Base-by-base conservation (phyloP, 352 stramenopile species). In the Pythium folliculosum region DNA sequence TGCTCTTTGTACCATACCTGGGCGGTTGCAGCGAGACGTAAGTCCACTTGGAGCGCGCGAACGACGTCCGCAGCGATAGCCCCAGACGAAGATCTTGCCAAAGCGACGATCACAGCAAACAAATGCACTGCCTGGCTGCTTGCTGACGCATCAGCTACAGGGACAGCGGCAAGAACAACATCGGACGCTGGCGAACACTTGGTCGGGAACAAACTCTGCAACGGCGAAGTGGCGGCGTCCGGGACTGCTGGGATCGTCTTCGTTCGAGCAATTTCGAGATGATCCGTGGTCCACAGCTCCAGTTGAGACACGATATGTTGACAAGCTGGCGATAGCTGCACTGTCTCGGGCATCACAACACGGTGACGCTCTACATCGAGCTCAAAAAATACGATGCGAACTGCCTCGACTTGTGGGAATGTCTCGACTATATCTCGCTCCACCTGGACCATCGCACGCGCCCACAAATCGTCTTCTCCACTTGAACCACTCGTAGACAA, bases 31-130 rank as follows among this genome's bases (percentile, higher is more conserved):
- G 65, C 21, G 1, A 65, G 37, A 4, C 21, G 21, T 8, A 54
- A 3, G 17, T 70, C 56, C 35, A 64, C 40, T 23, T 65, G 48
- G 9, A 70, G 14, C 16, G 49, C 49, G 13, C 27, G 53, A 19
- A 37, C 1, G 6, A 22, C 7, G 12, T 60, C 53, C 40, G 17
- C 40, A 47, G 17, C 2, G 40, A 21, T n/a, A 8, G 40, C 8
- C 1, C 10, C 35, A 5, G 40, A 19, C 40, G 40, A n/a, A 5
- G 17, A 47, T 21, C 5, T 23, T 8, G 21, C 5, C 1, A 50
- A 22, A 17, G 43, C 27, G 22, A 49, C 50, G n/a, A 67, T 14
- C 9, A 38, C 12, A 5, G 19, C 22, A 49, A 60, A 67, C 17
- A 19, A 45, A 13, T 40, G 7, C 21, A n/a, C 17, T 44, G 38